Base-by-base conservation (phyloP, 768 basidiomycete genomes). In the Psilocybe cubensis region DNA sequence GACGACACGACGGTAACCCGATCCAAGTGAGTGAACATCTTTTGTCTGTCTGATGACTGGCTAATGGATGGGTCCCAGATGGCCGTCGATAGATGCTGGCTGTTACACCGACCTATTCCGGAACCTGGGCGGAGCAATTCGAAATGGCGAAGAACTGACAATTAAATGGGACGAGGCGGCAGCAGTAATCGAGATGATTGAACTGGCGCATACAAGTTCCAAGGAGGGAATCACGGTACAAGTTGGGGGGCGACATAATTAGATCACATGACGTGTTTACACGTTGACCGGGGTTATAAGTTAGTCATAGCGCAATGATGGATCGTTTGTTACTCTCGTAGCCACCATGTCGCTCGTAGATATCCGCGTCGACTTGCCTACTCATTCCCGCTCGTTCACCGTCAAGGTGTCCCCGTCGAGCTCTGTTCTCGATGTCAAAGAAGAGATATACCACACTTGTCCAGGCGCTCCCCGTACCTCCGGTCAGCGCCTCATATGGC, bases 401-500 rank as follows among this genome's bases (percentile, higher is more conserved):
- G 64, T 92, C 38, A 72, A 78, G 41, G 80, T 88, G 23, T 68
- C 79, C 21, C 65, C 68, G 28, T 69, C 72, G 12, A 77, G 77
- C 51, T 83, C 84, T 14, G 75, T 93, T 35, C 73, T 75, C 29
- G 81, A 89, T 64, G 76, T 92, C 57, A 93, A 93, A 74, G 76
- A 79, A 55, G 80, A 84, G 70, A 92, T 93, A 62, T 77, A 73
- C 54, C 72, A 68, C 17, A 68, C 73, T 21, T 92, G 91, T 66
- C 70, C 78, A 17, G 91, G 91, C 23, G 78, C 75, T 59, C 91
- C 91, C 41, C 78, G 73, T 40, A 77, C 83, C 17, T 83, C 85
- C n/a, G 88, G 90, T 18, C 91, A 92, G 71, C 79, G 88, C 56
- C 78, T 93, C 56, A 86, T 93, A 55, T 91, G 86, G 83, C 79